Percentiles rank a stretch among this genome's conserved stretches.
Conservation (phyloP, 495 filamentous ascomycete genomes). For the Aspergillus ostianus region DNA sequence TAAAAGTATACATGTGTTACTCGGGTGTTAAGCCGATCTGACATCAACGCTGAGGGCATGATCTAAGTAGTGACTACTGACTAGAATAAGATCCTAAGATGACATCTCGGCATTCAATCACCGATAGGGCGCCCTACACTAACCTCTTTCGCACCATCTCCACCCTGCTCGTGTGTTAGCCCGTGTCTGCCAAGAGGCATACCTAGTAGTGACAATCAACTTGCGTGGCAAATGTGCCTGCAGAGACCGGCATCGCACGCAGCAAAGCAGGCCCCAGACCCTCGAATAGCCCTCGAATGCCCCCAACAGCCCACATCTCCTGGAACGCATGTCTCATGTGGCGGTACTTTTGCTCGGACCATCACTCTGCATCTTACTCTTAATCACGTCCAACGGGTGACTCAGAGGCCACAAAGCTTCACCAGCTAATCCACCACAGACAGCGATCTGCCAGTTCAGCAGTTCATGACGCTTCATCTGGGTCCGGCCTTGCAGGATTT, state of each 20-base stretch:
- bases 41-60: no score
- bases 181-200: no score
- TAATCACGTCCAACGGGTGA: constrained; percentile 88
- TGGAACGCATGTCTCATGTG: constrained; percentile 74
- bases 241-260: constrained; percentile 72
- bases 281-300: constrained; percentile 70
- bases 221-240: constrained; percentile 15
- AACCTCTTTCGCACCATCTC: no score
- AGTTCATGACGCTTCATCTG: constrained; percentile 4
- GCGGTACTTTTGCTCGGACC: constrained; percentile 55
- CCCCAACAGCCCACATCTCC: constrained; percentile 67
- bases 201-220: background rate
- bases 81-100: no score
- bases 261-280: constrained; percentile 79
- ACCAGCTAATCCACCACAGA: constrained; percentile 50
- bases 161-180: no score
- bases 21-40: no score
- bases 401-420: constrained; percentile 80
- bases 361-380: constrained; percentile 95
- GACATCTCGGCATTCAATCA: no score
- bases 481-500: background rate
- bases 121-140: no score
- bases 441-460: constrained; percentile 11
- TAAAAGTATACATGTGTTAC: no score
- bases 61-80: no score